Evolutionary conservation across 352 stramenopile genomes (phyloP), one percentile per base, ranked within the genome.

Genomic region (Phytophthora constricta): DNA sequence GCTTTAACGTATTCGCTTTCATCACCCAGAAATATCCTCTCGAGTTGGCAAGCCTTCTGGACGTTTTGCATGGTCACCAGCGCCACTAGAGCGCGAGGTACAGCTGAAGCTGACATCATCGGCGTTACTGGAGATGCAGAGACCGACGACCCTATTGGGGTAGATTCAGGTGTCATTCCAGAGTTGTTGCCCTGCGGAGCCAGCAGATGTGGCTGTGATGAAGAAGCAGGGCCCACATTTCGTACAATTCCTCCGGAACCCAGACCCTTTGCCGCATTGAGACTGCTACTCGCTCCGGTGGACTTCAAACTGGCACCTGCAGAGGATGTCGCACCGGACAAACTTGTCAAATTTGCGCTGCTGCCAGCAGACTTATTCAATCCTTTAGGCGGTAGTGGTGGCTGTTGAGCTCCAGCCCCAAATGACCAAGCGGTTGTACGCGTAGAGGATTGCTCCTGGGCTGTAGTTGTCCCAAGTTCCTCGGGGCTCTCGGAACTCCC

Each of bases 21-120:
- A 54, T 92, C 79, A 4, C 86, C 86, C 19, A 84, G 55, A 20
- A 93, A 81, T n/a, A 93, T 91, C 48, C 72, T 82, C 58, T 93
- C 82, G 7, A 95, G 65, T 25, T 92, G 75, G 17, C 48, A 72
- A 3, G 84, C 74, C 22, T 80, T 89, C 56, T 73, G 82, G 0
- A 87, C 69, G n/a, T 83, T 93, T 53, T 95, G 83, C 79, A 95
- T 89, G 1, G 83, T 89, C 23, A 95, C 74, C 16, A 95, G 62
- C 4, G 81, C 77, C 1, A 94, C 76, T n/a, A 92, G 45, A 4
- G 84, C 86, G n/a, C 74, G 80, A 20, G 86, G 86, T 8, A 70
- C 50, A 19, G 19, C 25, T 11, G 53, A 58, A 2, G 68, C 52
- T 11, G 78, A 73, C 42, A 75, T 74, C 64, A 82, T 76, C 4